Evolutionary conservation across 2,329 filamentous ascomycete species (phyloP).

Genomic region (Microcera coccophila): DNA sequence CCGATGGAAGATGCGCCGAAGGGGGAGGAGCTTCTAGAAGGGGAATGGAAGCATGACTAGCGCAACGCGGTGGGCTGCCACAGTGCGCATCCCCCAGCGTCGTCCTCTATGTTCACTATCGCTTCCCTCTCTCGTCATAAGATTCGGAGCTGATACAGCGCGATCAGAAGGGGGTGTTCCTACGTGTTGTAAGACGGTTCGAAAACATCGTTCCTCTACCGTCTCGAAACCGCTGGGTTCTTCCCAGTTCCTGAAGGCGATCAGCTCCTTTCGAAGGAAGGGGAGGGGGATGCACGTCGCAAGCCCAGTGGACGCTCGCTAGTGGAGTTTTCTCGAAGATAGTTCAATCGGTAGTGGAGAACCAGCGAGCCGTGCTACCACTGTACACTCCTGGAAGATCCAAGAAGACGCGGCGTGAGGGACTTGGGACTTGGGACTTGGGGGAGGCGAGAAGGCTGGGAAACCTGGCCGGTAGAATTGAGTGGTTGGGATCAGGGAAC

Average conservation of each 20-base stretch:
- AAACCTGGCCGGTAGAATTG: constrained; percentile 7
- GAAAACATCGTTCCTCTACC: constrained; percentile 8
- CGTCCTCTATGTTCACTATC: constrained; percentile 10
- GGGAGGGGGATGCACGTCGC: constrained; percentile 14
- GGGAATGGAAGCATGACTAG: neutral
- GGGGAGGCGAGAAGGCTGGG: too few species aligned
- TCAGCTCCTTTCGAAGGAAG: constrained; percentile 9
- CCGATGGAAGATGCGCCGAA: neutral
- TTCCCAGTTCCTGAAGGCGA: constrained; percentile 15
- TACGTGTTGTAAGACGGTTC: too few species aligned
- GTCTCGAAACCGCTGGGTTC: constrained; percentile 16
- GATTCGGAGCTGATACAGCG: too few species aligned
- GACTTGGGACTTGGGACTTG: neutral
- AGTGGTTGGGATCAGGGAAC: constrained; percentile 9
- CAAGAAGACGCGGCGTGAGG: too few species aligned
- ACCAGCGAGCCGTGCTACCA: too few species aligned
- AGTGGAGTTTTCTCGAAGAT: too few species aligned
- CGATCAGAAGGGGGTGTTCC: too few species aligned
- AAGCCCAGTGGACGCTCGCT: constrained; percentile 5
- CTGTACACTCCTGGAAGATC: too few species aligned
- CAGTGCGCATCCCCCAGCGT: constrained; percentile 8
- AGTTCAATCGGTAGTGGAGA: too few species aligned
- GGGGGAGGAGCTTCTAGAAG: neutral
- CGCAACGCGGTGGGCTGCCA: constrained; percentile 9
- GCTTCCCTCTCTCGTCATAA: constrained; percentile 18